A percentile compares a stretch with the other conserved stretches of the same genome.
These are phyloP conservation scores for Mycena sanguinolenta DNA, from an alignment of 768 basidiomycete genomes.

Conservation along the genomic window DNA sequence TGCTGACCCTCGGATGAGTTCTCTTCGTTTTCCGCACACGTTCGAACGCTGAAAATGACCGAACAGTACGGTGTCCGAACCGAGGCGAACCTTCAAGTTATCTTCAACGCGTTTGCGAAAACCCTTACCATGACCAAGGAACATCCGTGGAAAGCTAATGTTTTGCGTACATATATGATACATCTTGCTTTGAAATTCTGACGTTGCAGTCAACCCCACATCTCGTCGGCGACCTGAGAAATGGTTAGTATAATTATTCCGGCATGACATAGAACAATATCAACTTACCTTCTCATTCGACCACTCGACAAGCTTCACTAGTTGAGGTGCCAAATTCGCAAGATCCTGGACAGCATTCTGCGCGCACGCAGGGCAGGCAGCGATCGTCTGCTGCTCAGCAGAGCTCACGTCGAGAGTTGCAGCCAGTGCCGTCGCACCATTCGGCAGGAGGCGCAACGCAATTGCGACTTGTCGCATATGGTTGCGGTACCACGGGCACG, in stretches of 20 bases:
- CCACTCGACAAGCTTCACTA: conserved; percentile 8
- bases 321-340: conserved; percentile 9
- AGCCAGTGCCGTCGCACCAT: conserved; percentile 5
- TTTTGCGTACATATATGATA: neutral
- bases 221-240: conserved; percentile 11
- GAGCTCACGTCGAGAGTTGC: neutral
- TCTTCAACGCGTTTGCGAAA: no score
- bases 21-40: no score
- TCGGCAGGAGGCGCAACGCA: conserved; percentile 21
- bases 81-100: no score
- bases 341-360: conserved; percentile 25
- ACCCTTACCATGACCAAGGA: no score
- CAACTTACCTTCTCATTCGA: conserved; percentile 15
- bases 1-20: no score
- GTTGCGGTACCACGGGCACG: conserved; percentile 18
- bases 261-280: neutral
- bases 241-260: no score
- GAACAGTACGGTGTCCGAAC: no score
- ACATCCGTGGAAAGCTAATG: neutral
- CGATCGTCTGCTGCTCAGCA: conserved; percentile 9
- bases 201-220: conserved; percentile 7
- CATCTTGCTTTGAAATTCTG: neutral
- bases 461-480: conserved; percentile 14
- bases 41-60: no score
- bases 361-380: conserved; percentile 15